A percentile compares a stretch with the other conserved stretches of the same genome.
phyloP scores from a whole-genome alignment of 1,284 basidiomycete genomes.

The Pyrrhoderma noxium region DNA sequence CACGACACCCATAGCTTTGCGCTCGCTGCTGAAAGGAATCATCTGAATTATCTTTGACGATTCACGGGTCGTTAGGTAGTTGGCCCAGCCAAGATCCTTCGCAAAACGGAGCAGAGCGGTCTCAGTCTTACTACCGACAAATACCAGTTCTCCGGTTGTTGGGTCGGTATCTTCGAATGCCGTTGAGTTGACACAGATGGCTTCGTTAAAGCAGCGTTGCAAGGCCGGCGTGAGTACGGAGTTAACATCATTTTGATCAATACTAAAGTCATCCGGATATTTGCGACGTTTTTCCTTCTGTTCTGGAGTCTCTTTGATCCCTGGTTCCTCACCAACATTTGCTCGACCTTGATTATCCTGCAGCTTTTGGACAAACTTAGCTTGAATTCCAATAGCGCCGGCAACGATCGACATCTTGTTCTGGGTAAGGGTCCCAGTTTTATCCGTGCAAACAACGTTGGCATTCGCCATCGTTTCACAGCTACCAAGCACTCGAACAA shows the following conservation, averaged over 20 bases:
- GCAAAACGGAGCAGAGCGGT: slow-evolving; percentile 88
- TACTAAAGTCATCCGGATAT: slow-evolving; percentile 64
- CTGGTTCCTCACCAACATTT: slow-evolving; percentile 57
- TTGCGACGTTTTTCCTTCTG: slow-evolving; percentile 20
- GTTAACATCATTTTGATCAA: slow-evolving; percentile 73
- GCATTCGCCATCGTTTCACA: slow-evolving; percentile 99
- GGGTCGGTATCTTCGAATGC: slow-evolving; percentile 84
- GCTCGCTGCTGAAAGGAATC: slow-evolving; percentile 92
- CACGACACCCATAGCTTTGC: slow-evolving; percentile 96
- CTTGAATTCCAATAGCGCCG: slow-evolving; percentile 87
- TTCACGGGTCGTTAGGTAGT: slow-evolving; percentile 69
- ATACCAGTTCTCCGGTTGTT: slow-evolving; percentile 56
- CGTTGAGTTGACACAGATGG: slow-evolving; percentile 91
- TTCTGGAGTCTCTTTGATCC: slow-evolving; percentile 16
- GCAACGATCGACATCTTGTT: slow-evolving; percentile 96
- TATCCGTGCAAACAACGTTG: slow-evolving; percentile 94
- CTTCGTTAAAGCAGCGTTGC: slow-evolving; percentile 70
- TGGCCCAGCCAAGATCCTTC: slow-evolving; percentile 78
- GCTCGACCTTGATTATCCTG: slow-evolving; percentile 69
- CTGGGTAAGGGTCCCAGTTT: slow-evolving; percentile 90
- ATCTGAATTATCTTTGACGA: slow-evolving; percentile 72
- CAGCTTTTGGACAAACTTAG: slow-evolving; percentile 84
- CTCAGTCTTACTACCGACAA: slow-evolving; percentile 96
- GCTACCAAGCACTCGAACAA: slow-evolving; percentile 91
- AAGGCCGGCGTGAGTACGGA: slow-evolving; percentile 57